A percentile compares a stretch with the other conserved stretches of the same genome.
phyloP scores from a whole-genome alignment of 768 basidiomycete species.

The Dacryopinax primogenitus region DNA sequence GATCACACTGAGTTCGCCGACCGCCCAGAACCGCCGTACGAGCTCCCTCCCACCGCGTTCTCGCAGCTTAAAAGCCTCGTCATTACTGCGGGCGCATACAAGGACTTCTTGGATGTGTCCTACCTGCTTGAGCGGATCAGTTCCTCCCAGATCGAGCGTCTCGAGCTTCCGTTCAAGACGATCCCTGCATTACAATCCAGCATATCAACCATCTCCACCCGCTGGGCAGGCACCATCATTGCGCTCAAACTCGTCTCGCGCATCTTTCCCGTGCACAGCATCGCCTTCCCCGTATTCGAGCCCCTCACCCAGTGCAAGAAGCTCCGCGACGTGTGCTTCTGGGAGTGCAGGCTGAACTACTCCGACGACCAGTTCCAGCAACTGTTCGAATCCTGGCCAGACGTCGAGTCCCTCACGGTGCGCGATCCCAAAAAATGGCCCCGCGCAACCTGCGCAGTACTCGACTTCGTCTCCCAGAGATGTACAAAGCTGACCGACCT shows the following conservation, averaged over 20 bases:
- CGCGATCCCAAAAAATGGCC: constrained; percentile 4
- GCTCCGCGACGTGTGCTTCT: neutral
- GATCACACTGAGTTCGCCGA: constrained; percentile 3
- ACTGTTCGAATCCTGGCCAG: neutral
- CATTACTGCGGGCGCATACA: neutral
- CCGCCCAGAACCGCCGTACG: neutral
- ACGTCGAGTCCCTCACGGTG: neutral
- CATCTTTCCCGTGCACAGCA: constrained; percentile 3
- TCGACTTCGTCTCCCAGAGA: neutral
- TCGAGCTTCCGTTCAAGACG: constrained; percentile 4
- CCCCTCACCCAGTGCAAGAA: neutral
- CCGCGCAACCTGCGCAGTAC: constrained; percentile 1
- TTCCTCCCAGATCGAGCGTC: neutral
- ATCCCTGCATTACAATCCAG: neutral
- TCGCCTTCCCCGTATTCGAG: constrained; percentile 7
- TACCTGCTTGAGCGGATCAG: neutral
- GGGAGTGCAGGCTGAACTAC: constrained; percentile 9
- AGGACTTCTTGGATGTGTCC: constrained; percentile 6
- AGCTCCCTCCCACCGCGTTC: neutral
- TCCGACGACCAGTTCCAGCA: neutral
- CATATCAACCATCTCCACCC: neutral
- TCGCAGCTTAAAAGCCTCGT: constrained; percentile 3
- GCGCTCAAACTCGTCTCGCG: constrained; percentile 3
- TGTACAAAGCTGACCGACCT: neutral
- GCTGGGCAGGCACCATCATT: neutral